These are phyloP conservation scores for Colletotrichum spinosum DNA, from an alignment of 2,329 filamentous ascomycete genomes.

Conservation along the genomic window DNA sequence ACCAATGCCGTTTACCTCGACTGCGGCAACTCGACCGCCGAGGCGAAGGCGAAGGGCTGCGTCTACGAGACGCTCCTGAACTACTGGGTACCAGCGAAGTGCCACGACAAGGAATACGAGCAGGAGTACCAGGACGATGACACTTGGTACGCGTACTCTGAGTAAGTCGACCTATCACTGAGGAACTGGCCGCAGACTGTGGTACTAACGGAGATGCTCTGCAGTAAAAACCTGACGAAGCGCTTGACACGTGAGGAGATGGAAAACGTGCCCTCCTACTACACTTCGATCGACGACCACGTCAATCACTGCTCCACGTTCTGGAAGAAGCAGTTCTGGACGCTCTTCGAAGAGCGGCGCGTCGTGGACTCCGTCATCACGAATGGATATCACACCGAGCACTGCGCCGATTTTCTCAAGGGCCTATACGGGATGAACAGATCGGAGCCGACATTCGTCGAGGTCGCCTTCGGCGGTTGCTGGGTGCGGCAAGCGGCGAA, in stretches of 20 bases:
- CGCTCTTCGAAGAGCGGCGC: slow-evolving; percentile 40
- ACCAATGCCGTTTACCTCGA: slow-evolving; percentile 35
- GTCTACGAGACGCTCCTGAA: slow-evolving; percentile 43
- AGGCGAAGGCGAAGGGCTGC: slow-evolving; percentile 38
- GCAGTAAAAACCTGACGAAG: slow-evolving; percentile 39
- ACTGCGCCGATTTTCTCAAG: slow-evolving; percentile 40
- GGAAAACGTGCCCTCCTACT: slow-evolving; percentile 40
- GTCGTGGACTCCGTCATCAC: slow-evolving; percentile 40
- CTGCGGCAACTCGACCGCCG: slow-evolving; percentile 39
- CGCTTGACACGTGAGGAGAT: slow-evolving; percentile 38
- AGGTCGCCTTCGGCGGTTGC: slow-evolving; percentile 17
- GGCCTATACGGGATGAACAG: slow-evolving; percentile 23
- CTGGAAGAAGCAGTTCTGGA: slow-evolving; percentile 44
- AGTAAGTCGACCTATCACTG: not conserved
- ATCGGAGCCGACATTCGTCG: slow-evolving; percentile 25
- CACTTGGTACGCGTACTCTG: slow-evolving; percentile 39
- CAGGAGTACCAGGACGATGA: slow-evolving; percentile 43
- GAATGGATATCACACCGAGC: slow-evolving; percentile 41
- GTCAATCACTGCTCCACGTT: slow-evolving; percentile 43
- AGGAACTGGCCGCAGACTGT: too few species aligned
- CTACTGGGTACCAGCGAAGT: slow-evolving; percentile 42
- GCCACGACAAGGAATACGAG: slow-evolving; percentile 40
- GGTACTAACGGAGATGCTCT: not conserved
- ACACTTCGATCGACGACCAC: slow-evolving; percentile 41
- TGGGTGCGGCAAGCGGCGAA: slow-evolving; percentile 3